phyloP scores from a whole-genome alignment of 2,329 filamentous ascomycete genomes.

The Biscogniauxia marginata region DNA sequence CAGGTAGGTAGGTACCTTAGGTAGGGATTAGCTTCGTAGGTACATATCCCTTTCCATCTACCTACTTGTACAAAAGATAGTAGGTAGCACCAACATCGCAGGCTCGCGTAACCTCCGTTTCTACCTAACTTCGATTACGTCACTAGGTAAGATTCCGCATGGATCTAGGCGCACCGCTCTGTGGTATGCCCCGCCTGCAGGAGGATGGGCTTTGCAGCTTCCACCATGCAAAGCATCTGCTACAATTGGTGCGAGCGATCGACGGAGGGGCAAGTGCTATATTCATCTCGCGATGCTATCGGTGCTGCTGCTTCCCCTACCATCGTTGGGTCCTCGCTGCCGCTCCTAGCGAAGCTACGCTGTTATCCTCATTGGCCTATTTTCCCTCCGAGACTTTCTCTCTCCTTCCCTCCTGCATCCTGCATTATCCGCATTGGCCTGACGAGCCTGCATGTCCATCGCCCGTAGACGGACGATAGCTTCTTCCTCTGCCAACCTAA shows the following conservation, averaged over 20 bases:
- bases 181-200: neutral
- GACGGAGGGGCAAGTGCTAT: neutral
- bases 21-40: neutral
- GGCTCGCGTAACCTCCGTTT: neutral
- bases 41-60: neutral
- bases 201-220: neutral
- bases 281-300: neutral
- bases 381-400: neutral
- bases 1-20: neutral
- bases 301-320: neutral
- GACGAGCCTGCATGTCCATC: neutral
- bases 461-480: neutral
- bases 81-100: too few relatives aligned
- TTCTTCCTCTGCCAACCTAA: neutral
- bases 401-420: neutral
- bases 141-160: neutral
- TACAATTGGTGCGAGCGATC: conserved; percentile 1
- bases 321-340: neutral
- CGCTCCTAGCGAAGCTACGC: neutral
- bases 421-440: neutral
- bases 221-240: neutral
- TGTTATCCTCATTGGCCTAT: too few relatives aligned
- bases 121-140: neutral
- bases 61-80: too few relatives aligned
- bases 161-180: neutral